These are phyloP conservation scores for Lophiostoma macrostomum DNA, from an alignment of 495 filamentous ascomycete genomes.

Conservation along the genomic window DNA sequence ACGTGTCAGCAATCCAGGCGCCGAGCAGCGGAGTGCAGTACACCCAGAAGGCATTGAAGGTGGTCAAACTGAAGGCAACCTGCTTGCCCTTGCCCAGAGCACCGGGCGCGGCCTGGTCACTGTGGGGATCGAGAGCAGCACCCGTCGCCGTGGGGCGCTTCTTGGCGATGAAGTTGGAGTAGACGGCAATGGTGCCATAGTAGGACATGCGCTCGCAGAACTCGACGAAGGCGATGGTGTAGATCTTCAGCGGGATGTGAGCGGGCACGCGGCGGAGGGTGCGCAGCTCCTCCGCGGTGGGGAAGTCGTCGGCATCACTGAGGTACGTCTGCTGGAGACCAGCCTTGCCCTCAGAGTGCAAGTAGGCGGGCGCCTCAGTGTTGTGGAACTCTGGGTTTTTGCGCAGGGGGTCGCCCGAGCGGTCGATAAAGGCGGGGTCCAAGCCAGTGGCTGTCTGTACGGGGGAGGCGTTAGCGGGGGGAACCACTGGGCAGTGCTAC, in stretches of 20 bases:
- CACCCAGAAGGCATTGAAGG: constrained; percentile 73
- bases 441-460: not conserved
- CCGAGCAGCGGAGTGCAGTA: constrained; percentile 68
- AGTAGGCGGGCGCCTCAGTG: not conserved
- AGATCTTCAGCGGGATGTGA: constrained; percentile 59
- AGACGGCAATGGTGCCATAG: constrained; percentile 60
- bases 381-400: not conserved
- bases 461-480: not conserved
- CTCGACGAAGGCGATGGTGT: constrained; percentile 69
- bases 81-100: constrained; percentile 66
- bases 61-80: constrained; percentile 60
- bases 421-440: constrained; percentile 1
- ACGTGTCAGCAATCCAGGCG: constrained; percentile 70
- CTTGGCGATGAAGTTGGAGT: constrained; percentile 68
- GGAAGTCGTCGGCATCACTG: constrained; percentile 31
- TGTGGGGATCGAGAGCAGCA: constrained; percentile 36
- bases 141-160: constrained; percentile 65
- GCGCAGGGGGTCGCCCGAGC: constrained; percentile 11
- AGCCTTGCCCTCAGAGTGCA: not conserved
- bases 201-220: constrained; percentile 74
- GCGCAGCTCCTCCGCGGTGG: constrained; percentile 58
- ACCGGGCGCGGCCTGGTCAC: constrained; percentile 53
- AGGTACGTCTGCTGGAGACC: constrained; percentile 6
- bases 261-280: constrained; percentile 64
- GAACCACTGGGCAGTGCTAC: not conserved